Evolutionary conservation across 1,284 basidiomycete genomes (phyloP).

Genomic region (Ceratobasidium sp.): DNA sequence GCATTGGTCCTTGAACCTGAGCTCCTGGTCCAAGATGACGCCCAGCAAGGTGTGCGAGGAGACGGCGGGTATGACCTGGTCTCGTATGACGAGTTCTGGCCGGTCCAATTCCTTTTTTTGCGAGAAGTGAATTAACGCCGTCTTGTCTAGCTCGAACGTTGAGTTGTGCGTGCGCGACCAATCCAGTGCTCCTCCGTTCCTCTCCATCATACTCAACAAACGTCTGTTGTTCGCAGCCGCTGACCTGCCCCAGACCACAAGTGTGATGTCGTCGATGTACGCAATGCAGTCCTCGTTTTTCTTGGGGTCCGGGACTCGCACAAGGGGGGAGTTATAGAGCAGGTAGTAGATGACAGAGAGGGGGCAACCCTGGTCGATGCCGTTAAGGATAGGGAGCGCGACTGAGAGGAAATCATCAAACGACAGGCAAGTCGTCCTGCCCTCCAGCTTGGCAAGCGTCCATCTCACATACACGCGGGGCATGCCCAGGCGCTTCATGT

Average conservation of each 20-base stretch:
- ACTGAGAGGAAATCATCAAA: constrained; percentile 52
- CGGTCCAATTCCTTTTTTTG: not conserved
- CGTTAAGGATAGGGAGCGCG: constrained; percentile 57
- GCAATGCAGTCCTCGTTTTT: no score
- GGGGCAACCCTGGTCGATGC: no score
- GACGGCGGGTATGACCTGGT: no score
- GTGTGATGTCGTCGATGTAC: no score
- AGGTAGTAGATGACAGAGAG: constrained; percentile 50
- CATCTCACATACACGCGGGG: constrained; percentile 51
- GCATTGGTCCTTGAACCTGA: no score
- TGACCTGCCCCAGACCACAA: no score
- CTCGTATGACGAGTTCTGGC: not conserved
- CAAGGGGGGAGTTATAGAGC: not conserved
- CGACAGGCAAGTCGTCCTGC: no score
- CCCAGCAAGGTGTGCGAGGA: not conserved
- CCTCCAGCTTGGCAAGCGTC: constrained; percentile 49
- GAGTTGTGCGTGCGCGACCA: not conserved
- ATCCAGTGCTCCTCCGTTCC: no score
- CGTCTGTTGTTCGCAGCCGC: no score
- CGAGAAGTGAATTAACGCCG: not conserved
- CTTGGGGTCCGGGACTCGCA: not conserved
- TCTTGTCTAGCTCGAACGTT: no score
- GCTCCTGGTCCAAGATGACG: not conserved
- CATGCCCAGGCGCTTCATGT: constrained; percentile 54
- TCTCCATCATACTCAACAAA: no score